Percentiles rank a stretch among this genome's conserved stretches.
phyloP scores from a whole-genome alignment of 1,139 yeast genomes.

The Suhomyces ambrosiae region DNA sequence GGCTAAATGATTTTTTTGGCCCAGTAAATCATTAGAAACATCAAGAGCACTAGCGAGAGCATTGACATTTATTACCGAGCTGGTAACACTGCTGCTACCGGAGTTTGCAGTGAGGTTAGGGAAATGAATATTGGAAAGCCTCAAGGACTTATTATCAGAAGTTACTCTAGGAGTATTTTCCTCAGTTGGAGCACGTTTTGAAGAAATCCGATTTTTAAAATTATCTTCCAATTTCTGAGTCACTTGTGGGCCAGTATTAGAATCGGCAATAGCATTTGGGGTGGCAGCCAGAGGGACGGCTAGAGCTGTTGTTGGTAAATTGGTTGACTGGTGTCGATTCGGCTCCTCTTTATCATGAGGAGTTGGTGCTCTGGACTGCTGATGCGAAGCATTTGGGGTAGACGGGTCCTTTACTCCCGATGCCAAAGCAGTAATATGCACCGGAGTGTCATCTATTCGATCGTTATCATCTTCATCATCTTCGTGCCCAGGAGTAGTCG shows the following conservation, averaged over 20 bases:
- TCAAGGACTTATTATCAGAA: conserved; percentile 34
- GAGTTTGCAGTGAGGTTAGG: conserved; percentile 20
- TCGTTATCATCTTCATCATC: conserved; percentile 8
- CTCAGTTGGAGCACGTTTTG: conserved; percentile 1
- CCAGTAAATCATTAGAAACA: not conserved
- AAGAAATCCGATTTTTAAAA: not conserved
- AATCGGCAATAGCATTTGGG: not conserved
- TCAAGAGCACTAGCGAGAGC: conserved; percentile 19
- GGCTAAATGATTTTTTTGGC: not conserved
- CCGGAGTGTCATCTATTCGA: conserved; percentile 10
- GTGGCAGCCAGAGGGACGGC: conserved; percentile 2
- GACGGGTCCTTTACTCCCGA: not conserved
- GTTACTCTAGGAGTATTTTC: conserved; percentile 28
- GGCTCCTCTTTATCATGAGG: conserved; percentile 3
- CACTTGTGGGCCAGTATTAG: not conserved
- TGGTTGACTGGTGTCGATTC: too few species aligned
- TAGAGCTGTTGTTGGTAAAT: not conserved
- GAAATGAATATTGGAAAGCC: conserved; percentile 28
- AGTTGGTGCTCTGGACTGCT: not conserved
- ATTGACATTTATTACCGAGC: conserved; percentile 37
- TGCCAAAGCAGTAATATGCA: not conserved
- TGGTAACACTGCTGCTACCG: conserved; percentile 27
- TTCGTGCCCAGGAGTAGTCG: conserved; percentile 3
- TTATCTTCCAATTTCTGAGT: conserved; percentile 3
- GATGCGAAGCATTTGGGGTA: conserved; percentile 1